phyloP scores from a whole-genome alignment of 176 grass and related monocot genomes.

The Phragmites australis region DNA sequence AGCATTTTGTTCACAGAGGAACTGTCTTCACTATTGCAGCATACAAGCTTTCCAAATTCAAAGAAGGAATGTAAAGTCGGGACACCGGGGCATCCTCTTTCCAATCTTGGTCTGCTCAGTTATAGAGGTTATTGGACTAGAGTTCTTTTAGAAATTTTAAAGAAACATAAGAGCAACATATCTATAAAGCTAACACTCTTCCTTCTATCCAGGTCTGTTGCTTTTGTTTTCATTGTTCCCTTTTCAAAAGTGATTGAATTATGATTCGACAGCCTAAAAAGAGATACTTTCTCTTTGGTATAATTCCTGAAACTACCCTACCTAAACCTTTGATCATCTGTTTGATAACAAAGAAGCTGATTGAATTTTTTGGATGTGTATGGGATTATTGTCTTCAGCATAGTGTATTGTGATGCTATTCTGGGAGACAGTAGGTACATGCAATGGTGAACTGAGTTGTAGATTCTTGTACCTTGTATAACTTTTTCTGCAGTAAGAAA shows the following conservation, averaged over 20 bases:
- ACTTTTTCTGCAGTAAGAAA: not conserved
- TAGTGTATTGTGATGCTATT: too few relatives aligned
- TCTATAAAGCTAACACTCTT: slow-evolving; percentile 92
- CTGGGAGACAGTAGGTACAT: too few relatives aligned
- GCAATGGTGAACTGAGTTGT: too few relatives aligned
- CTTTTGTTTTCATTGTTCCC: not conserved
- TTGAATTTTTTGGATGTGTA: too few relatives aligned
- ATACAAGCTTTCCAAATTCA: slow-evolving; percentile 99
- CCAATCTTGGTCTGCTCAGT: slow-evolving; percentile 90
- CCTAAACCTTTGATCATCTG: not conserved
- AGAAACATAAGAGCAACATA: slow-evolving; percentile 98
- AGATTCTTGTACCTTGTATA: too few relatives aligned
- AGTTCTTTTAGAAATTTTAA: slow-evolving; percentile 95
- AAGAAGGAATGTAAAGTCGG: slow-evolving; percentile 99
- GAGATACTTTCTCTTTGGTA: not conserved
- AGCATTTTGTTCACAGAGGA: slow-evolving; percentile 23
- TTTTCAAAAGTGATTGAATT: slow-evolving; percentile 4
- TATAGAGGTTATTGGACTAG: slow-evolving; percentile 96
- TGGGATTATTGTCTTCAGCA: too few relatives aligned
- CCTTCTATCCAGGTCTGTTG: not conserved
- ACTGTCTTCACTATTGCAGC: slow-evolving; percentile 48
- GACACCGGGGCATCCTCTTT: slow-evolving; percentile 89
- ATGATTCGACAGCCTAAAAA: not conserved
- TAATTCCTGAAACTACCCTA: not conserved
- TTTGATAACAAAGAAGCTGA: not conserved